Evolutionary conservation across 495 filamentous ascomycete genomes (phyloP).

Genomic region (Thermothielavioides terrestris): DNA sequence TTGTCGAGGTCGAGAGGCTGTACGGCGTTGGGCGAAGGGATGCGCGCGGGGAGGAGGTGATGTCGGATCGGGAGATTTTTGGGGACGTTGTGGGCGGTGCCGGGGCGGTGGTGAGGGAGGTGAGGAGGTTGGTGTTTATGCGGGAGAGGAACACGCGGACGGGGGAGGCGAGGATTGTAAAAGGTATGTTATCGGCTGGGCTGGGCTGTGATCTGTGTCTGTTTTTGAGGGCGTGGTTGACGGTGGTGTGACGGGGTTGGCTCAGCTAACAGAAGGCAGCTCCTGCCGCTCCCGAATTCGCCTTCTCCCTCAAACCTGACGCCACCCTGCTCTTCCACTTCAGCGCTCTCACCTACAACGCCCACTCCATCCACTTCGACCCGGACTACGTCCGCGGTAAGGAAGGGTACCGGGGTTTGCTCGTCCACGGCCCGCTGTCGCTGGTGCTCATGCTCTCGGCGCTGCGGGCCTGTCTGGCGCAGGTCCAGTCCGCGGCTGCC

Average conservation of each 20-base stretch:
- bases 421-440: slow-evolving; percentile 84
- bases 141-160: slow-evolving; percentile 14
- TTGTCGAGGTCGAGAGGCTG: slow-evolving; percentile 32
- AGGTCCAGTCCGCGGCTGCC: background rate
- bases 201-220: background rate
- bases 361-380: slow-evolving; percentile 80
- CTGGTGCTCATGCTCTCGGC: slow-evolving; percentile 63
- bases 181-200: slow-evolving; percentile 12
- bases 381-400: slow-evolving; percentile 53
- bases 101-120: slow-evolving; percentile 23
- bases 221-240: background rate
- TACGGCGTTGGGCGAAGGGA: slow-evolving; percentile 15
- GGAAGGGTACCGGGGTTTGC: slow-evolving; percentile 64
- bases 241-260: background rate
- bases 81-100: background rate
- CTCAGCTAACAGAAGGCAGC: slow-evolving; percentile 10
- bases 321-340: slow-evolving; percentile 70
- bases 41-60: background rate
- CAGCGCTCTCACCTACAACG: slow-evolving; percentile 77
- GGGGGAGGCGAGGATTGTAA: slow-evolving; percentile 10
- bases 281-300: slow-evolving; percentile 42
- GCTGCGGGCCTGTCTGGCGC: slow-evolving; percentile 29
- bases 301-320: slow-evolving; percentile 53
- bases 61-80: background rate
- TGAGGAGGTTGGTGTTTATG: slow-evolving; percentile 34